A percentile compares a stretch with the other conserved stretches of the same genome.
Evolutionary conservation across 1,284 basidiomycete species (phyloP).

Genomic region (Ganoderma lingzhi): DNA sequence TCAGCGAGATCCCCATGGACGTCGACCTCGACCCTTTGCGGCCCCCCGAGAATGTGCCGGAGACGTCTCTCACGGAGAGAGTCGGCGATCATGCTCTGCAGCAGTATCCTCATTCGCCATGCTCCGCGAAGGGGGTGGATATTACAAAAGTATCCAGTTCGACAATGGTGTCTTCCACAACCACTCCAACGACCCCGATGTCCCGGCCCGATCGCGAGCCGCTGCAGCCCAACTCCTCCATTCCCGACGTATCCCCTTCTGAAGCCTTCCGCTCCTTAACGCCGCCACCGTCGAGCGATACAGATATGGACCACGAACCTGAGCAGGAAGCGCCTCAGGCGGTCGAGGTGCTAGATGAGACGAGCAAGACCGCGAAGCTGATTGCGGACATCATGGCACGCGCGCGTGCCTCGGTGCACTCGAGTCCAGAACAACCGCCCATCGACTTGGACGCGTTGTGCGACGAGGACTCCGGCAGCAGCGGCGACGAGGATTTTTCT

Average conservation of each 20-base stretch:
- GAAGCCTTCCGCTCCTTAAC: constrained; percentile 41
- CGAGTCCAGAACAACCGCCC: constrained; percentile 47
- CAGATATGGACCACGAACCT: constrained; percentile 34
- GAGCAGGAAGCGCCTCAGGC: constrained; percentile 41
- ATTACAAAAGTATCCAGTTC: not conserved
- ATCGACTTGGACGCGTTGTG: constrained; percentile 22
- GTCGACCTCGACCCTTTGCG: constrained; percentile 34
- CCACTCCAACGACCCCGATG: constrained; percentile 16
- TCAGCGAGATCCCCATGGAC: constrained; percentile 35
- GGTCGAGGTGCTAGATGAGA: constrained; percentile 47
- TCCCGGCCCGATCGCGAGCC: constrained; percentile 7
- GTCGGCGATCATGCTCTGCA: not conserved
- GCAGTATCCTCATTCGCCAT: constrained; percentile 22
- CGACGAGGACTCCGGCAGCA: constrained; percentile 52
- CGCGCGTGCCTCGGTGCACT: constrained; percentile 45
- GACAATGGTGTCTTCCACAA: not conserved
- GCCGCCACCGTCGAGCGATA: constrained; percentile 48
- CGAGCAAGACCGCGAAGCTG: constrained; percentile 60
- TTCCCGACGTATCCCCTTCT: constrained; percentile 11
- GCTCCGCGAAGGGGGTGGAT: constrained; percentile 22
- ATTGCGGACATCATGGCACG: constrained; percentile 70
- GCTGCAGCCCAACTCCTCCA: constrained; percentile 3
- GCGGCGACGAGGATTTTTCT: constrained; percentile 53
- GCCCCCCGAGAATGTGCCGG: not conserved
- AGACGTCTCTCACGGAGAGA: constrained; percentile 12